Evolutionary conservation across 1,284 basidiomycete genomes (phyloP), one percentile per base, ranked within the genome.

Genomic region (Pterulicium gracile): DNA sequence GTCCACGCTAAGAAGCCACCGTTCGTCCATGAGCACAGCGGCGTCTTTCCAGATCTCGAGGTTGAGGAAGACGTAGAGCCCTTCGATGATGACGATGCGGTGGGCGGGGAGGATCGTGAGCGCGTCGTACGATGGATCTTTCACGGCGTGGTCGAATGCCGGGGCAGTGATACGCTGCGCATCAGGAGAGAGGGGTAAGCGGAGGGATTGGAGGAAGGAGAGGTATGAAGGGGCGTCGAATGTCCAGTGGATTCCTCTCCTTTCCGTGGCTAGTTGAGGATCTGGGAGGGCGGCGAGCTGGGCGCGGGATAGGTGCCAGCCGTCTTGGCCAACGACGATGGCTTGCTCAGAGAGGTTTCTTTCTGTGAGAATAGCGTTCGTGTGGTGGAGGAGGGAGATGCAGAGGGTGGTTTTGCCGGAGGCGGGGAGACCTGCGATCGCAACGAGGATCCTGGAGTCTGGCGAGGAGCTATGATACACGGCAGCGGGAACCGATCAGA

Each of bases 331-430:
- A 7, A 93, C 73, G 17, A 82, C 70, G 27, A 83, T 67, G 4
- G 77, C 41, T 2, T 49, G 51, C 21, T 49, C 47, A 10, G 46
- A 34, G 48, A 42, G 41, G 23, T 42, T 43, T n/a, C 47, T 10
- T 12, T 49, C 42, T 7, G 47, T 42, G 3, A 40, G 41, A 22
- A 42, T 34, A 44, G 50, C 43, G 53, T 83, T 82, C 49, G 71
- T 60, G 34, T 69, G 61, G 4, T 68, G 54, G 3, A 78, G 69
- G 15, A 93, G 60, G 5, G 72, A 65, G 24, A 64, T 60, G 1
- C 86, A 75, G 17, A 93, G 70, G 0, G 81, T 75, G 0, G 86
- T 81, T 65, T 94, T 94, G 7, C 90, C 89, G 1, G 87, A 86
- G 0, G 84, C 89, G 3, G 90, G 89, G 13, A 88, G 77, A 13